These are phyloP conservation scores for Suhomyces sp. DNA, from an alignment of 805 yeast genomes.

Conservation along the genomic window DNA sequence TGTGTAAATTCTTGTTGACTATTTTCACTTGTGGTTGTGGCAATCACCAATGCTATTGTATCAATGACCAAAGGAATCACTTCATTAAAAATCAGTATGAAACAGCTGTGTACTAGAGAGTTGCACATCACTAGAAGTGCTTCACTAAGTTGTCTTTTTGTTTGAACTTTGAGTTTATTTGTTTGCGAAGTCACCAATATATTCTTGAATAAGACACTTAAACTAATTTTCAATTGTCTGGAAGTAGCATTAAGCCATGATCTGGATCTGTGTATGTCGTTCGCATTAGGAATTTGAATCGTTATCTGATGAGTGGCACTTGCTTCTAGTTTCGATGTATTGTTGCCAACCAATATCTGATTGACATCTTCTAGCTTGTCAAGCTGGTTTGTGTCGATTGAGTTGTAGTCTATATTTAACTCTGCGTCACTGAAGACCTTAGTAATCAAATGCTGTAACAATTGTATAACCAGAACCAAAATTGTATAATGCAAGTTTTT, in stretches of 20 bases:
- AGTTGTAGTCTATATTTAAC: conserved; percentile 6
- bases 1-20: not conserved
- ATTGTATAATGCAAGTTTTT: conserved; percentile 23
- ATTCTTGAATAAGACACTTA: conserved; percentile 30
- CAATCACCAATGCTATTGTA: conserved; percentile 20
- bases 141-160: conserved; percentile 21
- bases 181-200: conserved; percentile 19
- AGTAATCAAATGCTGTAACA: conserved; percentile 19
- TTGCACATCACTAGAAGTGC: conserved; percentile 22
- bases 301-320: not conserved
- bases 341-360: conserved; percentile 10
- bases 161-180: conserved; percentile 18
- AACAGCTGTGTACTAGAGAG: conserved; percentile 23
- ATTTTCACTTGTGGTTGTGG: conserved; percentile 3
- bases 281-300: not conserved
- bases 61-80: conserved; percentile 31
- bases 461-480: conserved; percentile 18
- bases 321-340: not conserved
- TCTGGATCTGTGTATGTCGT: conserved; percentile 12
- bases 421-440: conserved; percentile 31
- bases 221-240: conserved; percentile 34
- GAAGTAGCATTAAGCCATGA: conserved; percentile 41
- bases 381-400: not conserved
- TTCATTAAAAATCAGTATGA: conserved; percentile 30
- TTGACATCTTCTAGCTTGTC: conserved; percentile 11